Conservation (phyloP, 768 basidiomycete species). For the Kwoniella europaea region DNA sequence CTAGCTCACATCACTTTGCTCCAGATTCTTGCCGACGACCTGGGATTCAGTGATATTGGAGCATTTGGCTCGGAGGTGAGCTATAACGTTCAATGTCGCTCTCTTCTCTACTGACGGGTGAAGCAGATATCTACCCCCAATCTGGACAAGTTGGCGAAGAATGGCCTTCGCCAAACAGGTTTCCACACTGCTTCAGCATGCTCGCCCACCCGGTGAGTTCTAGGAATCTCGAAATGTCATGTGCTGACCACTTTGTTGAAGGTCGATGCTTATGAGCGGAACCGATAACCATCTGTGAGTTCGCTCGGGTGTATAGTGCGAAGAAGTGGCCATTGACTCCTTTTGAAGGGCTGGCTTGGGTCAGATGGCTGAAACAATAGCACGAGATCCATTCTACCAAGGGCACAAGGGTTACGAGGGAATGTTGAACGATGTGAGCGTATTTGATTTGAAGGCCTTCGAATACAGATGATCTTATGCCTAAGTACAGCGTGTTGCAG, state of each 20-base stretch:
- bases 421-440: slow-evolving; percentile 44
- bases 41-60: slow-evolving; percentile 22
- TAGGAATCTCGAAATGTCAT: slow-evolving; percentile 4
- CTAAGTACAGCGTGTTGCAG: slow-evolving; percentile 30
- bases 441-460: background rate
- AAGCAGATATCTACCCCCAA: slow-evolving; percentile 46
- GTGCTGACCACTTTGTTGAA: slow-evolving; percentile 30
- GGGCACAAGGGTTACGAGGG: slow-evolving; percentile 43
- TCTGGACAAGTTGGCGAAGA: slow-evolving; percentile 41
- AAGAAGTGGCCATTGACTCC: background rate
- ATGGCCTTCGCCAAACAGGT: slow-evolving; percentile 38
- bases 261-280: slow-evolving; percentile 28
- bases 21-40: slow-evolving; percentile 16
- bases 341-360: slow-evolving; percentile 34
- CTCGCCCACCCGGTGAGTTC: slow-evolving; percentile 38
- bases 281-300: slow-evolving; percentile 29
- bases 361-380: slow-evolving; percentile 43
- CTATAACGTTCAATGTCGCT: background rate
- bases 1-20: background rate
- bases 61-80: slow-evolving; percentile 17
- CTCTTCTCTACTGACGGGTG: background rate
- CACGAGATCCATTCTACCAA: slow-evolving; percentile 41
- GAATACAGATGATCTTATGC: background rate
- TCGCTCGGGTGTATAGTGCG: background rate
- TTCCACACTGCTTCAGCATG: slow-evolving; percentile 49